These are phyloP conservation scores for Podospora pseudocomata DNA, from an alignment of 495 filamentous ascomycete species.

Conservation along the genomic window DNA sequence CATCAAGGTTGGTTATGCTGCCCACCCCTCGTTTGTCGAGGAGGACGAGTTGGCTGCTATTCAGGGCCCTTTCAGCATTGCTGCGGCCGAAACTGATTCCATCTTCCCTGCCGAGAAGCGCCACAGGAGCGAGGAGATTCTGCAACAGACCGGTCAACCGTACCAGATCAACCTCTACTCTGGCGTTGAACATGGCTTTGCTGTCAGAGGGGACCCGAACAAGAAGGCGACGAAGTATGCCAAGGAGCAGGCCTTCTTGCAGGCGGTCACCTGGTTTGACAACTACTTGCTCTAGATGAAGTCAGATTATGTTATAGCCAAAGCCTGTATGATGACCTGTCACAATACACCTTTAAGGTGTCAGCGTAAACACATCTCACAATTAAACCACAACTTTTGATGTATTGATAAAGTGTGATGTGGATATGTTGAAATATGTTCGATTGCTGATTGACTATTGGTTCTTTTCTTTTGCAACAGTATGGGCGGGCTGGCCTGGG, in stretches of 20 bases:
- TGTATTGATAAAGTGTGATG: too few relatives aligned
- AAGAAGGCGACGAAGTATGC: conserved; percentile 64
- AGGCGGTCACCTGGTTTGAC: conserved; percentile 79
- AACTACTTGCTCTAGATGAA: conserved; percentile 39
- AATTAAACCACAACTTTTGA: too few relatives aligned
- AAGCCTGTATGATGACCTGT: too few relatives aligned
- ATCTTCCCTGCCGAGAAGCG: conserved; percentile 78
- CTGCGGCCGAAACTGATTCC: conserved; percentile 71
- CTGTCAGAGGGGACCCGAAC: conserved; percentile 63
- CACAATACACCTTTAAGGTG: too few relatives aligned
- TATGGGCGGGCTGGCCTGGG: too few relatives aligned
- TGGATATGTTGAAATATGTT: too few relatives aligned
- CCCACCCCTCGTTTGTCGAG: conserved; percentile 74
- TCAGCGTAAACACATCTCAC: too few relatives aligned
- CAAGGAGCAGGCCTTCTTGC: conserved; percentile 81
- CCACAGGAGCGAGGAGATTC: conserved; percentile 51
- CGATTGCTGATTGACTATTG: too few relatives aligned
- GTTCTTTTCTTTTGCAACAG: too few relatives aligned
- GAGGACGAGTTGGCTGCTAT: conserved; percentile 72
- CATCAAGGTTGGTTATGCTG: conserved; percentile 61
- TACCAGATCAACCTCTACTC: conserved; percentile 83
- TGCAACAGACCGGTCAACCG: conserved; percentile 57
- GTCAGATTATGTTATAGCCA: too few relatives aligned
- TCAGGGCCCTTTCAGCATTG: conserved; percentile 67
- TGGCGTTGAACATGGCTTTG: conserved; percentile 74